These are phyloP conservation scores for Porodaedalea pini DNA, from an alignment of 1,284 basidiomycete species.

Conservation along the genomic window DNA sequence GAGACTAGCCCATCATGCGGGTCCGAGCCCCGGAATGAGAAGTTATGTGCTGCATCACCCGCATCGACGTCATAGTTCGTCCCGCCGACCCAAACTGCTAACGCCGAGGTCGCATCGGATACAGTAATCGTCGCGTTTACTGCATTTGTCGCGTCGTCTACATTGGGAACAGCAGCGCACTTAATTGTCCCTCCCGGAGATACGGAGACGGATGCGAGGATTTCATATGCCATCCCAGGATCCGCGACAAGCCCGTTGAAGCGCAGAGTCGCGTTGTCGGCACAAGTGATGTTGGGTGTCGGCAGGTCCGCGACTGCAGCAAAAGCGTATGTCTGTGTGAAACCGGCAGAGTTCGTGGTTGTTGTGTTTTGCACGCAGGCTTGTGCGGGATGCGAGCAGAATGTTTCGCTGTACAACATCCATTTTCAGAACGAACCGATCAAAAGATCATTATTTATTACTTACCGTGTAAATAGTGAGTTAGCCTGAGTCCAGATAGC, in stretches of 20 bases:
- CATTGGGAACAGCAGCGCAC: constrained; percentile 34
- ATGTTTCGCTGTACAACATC: constrained; percentile 47
- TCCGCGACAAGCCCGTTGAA: constrained; percentile 49
- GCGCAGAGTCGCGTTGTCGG: constrained; percentile 50
- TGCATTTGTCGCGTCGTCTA: neutral
- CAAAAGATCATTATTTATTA: neutral
- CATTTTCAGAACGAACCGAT: constrained; percentile 7
- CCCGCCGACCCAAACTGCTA: constrained; percentile 67
- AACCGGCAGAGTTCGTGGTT: constrained; percentile 23
- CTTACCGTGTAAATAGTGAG: constrained; percentile 45
- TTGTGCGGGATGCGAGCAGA: constrained; percentile 62
- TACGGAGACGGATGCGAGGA: constrained; percentile 49
- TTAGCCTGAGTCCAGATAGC: constrained; percentile 56
- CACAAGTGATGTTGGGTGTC: constrained; percentile 56
- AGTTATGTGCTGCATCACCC: constrained; percentile 50
- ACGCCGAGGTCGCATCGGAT: constrained; percentile 43
- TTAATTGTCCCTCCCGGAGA: constrained; percentile 27
- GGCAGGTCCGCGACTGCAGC: constrained; percentile 46
- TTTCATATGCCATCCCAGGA: constrained; percentile 67
- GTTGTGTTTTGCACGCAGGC: constrained; percentile 55
- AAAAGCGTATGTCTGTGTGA: constrained; percentile 46
- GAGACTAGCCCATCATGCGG: constrained; percentile 49
- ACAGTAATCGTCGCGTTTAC: constrained; percentile 56
- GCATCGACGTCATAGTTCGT: constrained; percentile 64
- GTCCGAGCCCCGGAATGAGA: constrained; percentile 60